Conservation (phyloP, 1,139 yeast species). For the Pneumocystis murina region DNA sequence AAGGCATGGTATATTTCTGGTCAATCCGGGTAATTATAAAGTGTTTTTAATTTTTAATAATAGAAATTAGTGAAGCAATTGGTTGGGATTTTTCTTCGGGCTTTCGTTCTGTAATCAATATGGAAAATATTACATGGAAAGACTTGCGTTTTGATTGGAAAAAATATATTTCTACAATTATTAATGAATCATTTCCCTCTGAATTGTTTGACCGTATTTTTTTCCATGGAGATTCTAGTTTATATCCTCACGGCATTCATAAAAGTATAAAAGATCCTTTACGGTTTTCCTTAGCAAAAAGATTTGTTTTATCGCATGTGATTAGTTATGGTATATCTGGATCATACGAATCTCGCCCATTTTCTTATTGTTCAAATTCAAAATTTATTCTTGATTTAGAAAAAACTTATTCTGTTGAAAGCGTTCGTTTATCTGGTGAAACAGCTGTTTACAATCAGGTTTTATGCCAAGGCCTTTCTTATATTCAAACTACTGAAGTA, state of each 20-base stretch:
- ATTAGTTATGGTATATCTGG: not conserved
- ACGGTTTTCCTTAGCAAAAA: not conserved
- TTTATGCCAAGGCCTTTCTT: not conserved
- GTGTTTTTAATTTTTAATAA: not conserved
- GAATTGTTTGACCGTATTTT: not conserved
- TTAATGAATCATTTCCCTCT: not conserved
- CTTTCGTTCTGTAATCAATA: not conserved
- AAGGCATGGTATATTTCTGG: not conserved
- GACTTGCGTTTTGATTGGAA: not conserved
- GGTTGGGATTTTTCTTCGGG: not conserved
- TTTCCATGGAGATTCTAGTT: not conserved
- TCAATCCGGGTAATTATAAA: not conserved
- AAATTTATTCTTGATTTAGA: not conserved
- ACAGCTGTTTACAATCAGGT: not conserved
- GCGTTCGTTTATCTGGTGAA: not conserved
- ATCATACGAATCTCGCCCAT: not conserved
- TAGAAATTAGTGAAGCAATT: not conserved
- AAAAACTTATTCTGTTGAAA: not conserved
- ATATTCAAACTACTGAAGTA: not conserved
- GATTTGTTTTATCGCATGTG: not conserved
- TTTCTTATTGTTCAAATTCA: not conserved
- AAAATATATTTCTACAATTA: not conserved
- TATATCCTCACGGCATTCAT: conserved; percentile 1
- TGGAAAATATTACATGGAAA: not conserved
- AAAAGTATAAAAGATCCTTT: not conserved